Conservation (phyloP, 805 yeast genomes). For the Pichia cabralensis region DNA sequence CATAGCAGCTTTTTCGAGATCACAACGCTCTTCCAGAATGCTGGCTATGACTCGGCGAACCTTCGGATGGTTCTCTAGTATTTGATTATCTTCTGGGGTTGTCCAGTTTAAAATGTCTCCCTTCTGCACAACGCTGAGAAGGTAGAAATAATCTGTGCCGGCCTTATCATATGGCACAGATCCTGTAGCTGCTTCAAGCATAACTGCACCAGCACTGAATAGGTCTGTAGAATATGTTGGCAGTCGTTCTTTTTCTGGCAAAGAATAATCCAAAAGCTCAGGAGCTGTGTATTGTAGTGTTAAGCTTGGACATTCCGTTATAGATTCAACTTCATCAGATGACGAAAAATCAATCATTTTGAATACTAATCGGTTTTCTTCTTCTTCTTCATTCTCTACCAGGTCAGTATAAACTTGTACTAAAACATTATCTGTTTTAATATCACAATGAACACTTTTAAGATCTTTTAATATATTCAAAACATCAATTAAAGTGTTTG, state of each 20-base stretch:
- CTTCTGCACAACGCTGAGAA: conserved; percentile 26
- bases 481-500: conserved; percentile 19
- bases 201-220: conserved; percentile 36
- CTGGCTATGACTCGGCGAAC: conserved; percentile 17
- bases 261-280: conserved; percentile 25
- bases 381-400: conserved; percentile 14
- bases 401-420: conserved; percentile 21
- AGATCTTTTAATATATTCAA: conserved; percentile 19
- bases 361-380: no score
- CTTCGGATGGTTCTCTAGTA: conserved; percentile 9
- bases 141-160: conserved; percentile 21
- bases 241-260: conserved; percentile 20
- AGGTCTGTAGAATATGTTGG: conserved; percentile 28
- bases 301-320: conserved; percentile 20
- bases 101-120: conserved; percentile 26
- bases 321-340: conserved; percentile 17
- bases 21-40: conserved; percentile 23
- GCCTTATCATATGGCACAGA: conserved; percentile 31
- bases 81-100: conserved; percentile 17
- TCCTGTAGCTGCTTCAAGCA: conserved; percentile 37
- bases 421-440: conserved; percentile 37
- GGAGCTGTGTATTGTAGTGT: conserved; percentile 40
- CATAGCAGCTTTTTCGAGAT: conserved; percentile 20
- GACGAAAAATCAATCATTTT: conserved; percentile 42
- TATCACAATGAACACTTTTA: conserved; percentile 35